Evolutionary conservation across 768 basidiomycete genomes (phyloP), one percentile per base, ranked within the genome.

Genomic region (Boletus pseudo-olivaceus): DNA sequence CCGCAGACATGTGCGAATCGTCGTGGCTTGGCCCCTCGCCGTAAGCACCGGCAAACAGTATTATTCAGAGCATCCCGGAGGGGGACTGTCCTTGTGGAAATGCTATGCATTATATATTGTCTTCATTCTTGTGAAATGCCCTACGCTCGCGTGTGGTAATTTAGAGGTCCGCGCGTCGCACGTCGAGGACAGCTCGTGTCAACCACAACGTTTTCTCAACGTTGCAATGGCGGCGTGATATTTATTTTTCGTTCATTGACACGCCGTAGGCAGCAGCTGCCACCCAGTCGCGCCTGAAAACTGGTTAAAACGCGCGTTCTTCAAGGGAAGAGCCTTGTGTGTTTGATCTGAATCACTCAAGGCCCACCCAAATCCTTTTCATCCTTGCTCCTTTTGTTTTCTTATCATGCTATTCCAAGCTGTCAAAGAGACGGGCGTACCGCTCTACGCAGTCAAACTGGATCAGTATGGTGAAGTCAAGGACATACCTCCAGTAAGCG

Each of bases 171-270:
- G 53, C 49, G 47, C 32, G n/a, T 33, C 23, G 44, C 49, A 3
- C 37, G 61, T 66, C 57, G 58, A 61, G 58, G 50, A 51, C 46
- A 32, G 44, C 49, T 53, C 56, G 42, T 59, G 62, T 62, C 59
- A 56, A 40, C 26, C 34, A 49, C 61, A 69, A 68, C 67, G 67
- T 69, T 69, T 41, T 55, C 58, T 54, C 65, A 68, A 69, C 67
- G 67, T 65, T 69, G 66, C 66, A 49, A 23, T 57, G 54, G 26
- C 12, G 44, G 50, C 65, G 15, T 55, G 58, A 44, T 54, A 32
- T 38, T 45, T 45, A 39, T 42, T 40, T 45, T 44, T 35, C 30
- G 45, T 43, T 55, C 61, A 23, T 23, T 23, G 23, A 23, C 23
- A 59, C 54, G 60, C 54, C 32, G 38, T 48, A 44, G 50, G 35